phyloP scores from a whole-genome alignment of 139 green algal genomes.

The Chlorella sp. region DNA sequence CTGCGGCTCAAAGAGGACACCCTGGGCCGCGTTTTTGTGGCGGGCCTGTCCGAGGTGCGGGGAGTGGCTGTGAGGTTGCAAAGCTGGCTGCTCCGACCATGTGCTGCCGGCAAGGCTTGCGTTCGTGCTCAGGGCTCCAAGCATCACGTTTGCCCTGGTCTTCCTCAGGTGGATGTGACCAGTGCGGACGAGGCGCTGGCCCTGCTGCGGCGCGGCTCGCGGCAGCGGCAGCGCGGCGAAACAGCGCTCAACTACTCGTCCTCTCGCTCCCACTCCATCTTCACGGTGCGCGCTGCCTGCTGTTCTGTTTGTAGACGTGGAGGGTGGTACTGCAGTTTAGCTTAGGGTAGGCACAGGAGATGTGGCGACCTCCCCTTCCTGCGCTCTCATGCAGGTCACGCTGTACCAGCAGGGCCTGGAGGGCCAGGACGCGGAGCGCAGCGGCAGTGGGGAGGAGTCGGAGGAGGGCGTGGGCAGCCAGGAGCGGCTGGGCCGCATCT shows the following conservation, averaged over 20 bases:
- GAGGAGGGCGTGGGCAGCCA: constrained; percentile 9
- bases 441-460: neutral
- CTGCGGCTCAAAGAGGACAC: constrained; percentile 68
- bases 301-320: too few relatives aligned
- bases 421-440: neutral
- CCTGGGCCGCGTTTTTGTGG: constrained; percentile 57
- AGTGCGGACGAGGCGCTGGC: constrained; percentile 53
- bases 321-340: too few relatives aligned
- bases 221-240: constrained; percentile 58
- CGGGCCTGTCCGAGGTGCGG: constrained; percentile 46
- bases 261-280: constrained; percentile 79
- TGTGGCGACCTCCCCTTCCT: too few relatives aligned
- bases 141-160: neutral
- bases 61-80: neutral
- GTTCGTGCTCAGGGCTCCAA: neutral
- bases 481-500: constrained; percentile 49
- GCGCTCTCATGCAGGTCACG: constrained; percentile 16
- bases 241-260: constrained; percentile 76
- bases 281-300: constrained; percentile 74
- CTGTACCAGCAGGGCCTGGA: constrained; percentile 25
- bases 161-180: constrained; percentile 39
- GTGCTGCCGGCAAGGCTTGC: neutral
- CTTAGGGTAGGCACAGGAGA: too few relatives aligned
- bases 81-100: neutral
- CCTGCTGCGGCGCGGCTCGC: constrained; percentile 48